phyloP scores from a whole-genome alignment of 176 grass and related monocot genomes.

The Pharus latifolius region DNA sequence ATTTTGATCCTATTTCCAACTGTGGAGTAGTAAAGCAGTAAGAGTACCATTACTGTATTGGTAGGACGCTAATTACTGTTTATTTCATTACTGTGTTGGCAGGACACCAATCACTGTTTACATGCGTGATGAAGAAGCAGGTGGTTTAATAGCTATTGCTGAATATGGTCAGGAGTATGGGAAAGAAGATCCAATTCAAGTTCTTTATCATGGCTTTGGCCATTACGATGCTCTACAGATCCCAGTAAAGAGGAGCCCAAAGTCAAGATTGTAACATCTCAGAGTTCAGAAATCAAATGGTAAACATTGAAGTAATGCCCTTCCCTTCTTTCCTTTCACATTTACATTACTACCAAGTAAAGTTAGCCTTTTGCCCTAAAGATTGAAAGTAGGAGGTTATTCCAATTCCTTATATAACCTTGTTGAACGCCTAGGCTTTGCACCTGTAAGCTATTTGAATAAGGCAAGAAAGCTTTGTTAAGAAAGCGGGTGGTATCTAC shows the following conservation, averaged over 20 bases:
- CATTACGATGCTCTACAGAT: constrained; percentile 59
- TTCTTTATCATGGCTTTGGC: constrained; percentile 70
- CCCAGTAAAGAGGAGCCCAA: constrained; percentile 14
- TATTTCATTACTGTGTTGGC: constrained; percentile 17
- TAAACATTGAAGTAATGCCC: background rate
- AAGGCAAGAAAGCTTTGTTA: too few species aligned
- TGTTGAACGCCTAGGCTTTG: background rate
- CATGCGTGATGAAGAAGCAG: constrained; percentile 45
- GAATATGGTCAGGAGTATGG: constrained; percentile 78
- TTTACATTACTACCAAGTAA: background rate
- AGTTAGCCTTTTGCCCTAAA: background rate
- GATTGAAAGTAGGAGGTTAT: background rate
- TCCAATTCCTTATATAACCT: background rate
- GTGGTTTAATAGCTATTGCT: constrained; percentile 48
- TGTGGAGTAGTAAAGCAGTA: background rate
- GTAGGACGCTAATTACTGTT: constrained; percentile 68
- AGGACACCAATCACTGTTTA: constrained; percentile 79
- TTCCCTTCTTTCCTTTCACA: background rate
- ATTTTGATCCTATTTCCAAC: background rate
- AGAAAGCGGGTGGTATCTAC: too few species aligned
- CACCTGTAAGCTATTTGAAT: too few species aligned
- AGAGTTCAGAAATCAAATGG: background rate
- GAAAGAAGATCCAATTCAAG: constrained; percentile 48
- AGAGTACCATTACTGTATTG: background rate
- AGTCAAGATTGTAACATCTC: constrained; percentile 36